Percentiles rank a stretch among this genome's conserved stretches.
Conservation (phyloP, 1,284 basidiomycete species). For the Anthracocystis setariae region DNA sequence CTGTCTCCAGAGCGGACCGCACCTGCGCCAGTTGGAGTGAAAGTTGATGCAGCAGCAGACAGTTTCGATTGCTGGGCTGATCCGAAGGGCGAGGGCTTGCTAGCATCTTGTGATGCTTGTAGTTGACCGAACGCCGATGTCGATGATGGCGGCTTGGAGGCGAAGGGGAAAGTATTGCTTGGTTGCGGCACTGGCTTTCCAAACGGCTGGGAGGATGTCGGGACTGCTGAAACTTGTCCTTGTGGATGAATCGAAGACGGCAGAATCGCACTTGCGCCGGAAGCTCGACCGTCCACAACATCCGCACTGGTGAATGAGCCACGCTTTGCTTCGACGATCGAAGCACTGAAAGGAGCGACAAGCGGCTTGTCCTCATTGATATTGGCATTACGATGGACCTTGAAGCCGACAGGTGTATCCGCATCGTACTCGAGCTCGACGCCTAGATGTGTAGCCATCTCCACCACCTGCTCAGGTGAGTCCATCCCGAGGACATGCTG, state of each 20-base stretch:
- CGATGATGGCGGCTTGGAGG: slow-evolving; percentile 4
- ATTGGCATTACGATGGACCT: slow-evolving; percentile 67
- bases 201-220: slow-evolving; percentile 2
- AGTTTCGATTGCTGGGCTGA: slow-evolving; percentile 16
- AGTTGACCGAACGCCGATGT: slow-evolving; percentile 17
- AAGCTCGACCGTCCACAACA: slow-evolving; percentile 77
- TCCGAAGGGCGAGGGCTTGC: slow-evolving; percentile 11
- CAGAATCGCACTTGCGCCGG: slow-evolving; percentile 23
- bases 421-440: slow-evolving; percentile 64
- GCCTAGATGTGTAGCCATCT: slow-evolving; percentile 64
- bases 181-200: background rate
- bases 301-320: slow-evolving; percentile 75
- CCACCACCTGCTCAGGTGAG: slow-evolving; percentile 52
- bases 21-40: slow-evolving; percentile 13
- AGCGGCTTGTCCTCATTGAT: slow-evolving; percentile 71
- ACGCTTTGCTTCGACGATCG: slow-evolving; percentile 79
- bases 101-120: slow-evolving; percentile 7
- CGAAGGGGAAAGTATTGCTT: slow-evolving; percentile 7
- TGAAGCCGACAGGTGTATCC: slow-evolving; percentile 13
- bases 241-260: background rate
- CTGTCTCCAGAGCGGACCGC: background rate
- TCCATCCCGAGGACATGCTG: slow-evolving; percentile 51
- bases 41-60: slow-evolving; percentile 24
- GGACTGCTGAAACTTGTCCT: background rate
- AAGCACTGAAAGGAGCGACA: slow-evolving; percentile 69